Evolutionary conservation across 2,329 filamentous ascomycete genomes (phyloP), one percentile per base, ranked within the genome.

Genomic region (Colletotrichum truncatum): DNA sequence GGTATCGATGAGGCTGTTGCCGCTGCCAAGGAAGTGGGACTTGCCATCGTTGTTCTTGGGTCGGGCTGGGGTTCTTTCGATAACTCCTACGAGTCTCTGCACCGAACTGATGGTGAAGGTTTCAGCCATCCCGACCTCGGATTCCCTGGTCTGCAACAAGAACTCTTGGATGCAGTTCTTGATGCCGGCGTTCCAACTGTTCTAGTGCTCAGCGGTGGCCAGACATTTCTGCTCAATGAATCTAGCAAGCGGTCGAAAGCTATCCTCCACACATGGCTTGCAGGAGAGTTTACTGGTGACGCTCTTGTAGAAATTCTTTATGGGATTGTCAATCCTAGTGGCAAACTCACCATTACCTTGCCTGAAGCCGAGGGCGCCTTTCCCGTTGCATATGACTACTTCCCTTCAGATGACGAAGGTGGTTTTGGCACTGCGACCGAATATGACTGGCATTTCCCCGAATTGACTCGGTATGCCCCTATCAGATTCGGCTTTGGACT

Each of bases 371-470:
- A 77, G 4, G 74, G 79, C n/a, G 74, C 80, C 9, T 69, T 74
- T 4, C 90, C 89, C 56, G 83, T 91, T 58, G 89, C 91, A 73
- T 91, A 92, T 75, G 85, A 90, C 28, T 84, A 90, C 73, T 90
- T 92, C 74, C 82, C 81, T 0, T 83, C 83, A 3, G 84, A 88
- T 69, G 89, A 91, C 75, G 84, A 83, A 58, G 75, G 88, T 32
- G 81, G 84, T 64, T 87, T 91, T 67, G 80, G 80, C 0, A 86
- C 88, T 0, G 84, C 87, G 65, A 83, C 82, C 9, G 78, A 87
- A 34, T 87, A 83, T 70, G 79, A 88, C 3, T 89, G 88, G 68
- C 70, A 73, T 25, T 73, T 68, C 60, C 74, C 75, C 7, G 65
- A 72, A 10, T 34, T 75, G 25, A 69, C 70, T 72, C 77, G 85